phyloP scores from a whole-genome alignment of 805 yeast species.

The Phaffomyces antillensis region DNA sequence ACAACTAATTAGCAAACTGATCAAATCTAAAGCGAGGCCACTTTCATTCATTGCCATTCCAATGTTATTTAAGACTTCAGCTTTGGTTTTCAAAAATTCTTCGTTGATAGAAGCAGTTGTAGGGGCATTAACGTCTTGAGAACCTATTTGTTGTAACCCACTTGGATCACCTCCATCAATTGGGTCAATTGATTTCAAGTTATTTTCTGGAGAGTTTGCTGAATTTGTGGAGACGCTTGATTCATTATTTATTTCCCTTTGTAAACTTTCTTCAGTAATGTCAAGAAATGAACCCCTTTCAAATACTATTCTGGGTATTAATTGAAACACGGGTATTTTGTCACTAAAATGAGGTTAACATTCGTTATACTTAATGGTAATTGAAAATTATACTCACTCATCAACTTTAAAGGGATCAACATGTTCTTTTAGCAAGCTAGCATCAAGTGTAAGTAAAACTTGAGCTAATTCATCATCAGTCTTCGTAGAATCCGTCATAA shows the following conservation, averaged over 20 bases:
- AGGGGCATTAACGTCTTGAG: background rate
- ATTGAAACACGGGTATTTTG: constrained; percentile 40
- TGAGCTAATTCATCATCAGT: constrained; percentile 11
- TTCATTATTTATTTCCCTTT: constrained; percentile 17
- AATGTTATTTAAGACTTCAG: constrained; percentile 45
- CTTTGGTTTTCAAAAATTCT: constrained; percentile 42
- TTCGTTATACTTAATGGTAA: background rate
- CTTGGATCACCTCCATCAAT: too few relatives aligned
- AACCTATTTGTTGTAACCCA: too few relatives aligned
- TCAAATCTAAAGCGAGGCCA: constrained; percentile 79
- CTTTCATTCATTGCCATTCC: constrained; percentile 80
- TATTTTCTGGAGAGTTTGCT: too few relatives aligned
- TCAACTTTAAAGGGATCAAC: constrained; percentile 18
- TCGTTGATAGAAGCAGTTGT: constrained; percentile 16
- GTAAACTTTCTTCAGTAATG: constrained; percentile 45
- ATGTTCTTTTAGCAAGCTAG: constrained; percentile 20
- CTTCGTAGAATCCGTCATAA: background rate
- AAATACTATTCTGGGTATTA: constrained; percentile 51
- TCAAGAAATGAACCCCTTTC: constrained; percentile 53
- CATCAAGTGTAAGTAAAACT: constrained; percentile 17
- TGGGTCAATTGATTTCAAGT: background rate
- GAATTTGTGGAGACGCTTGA: too few relatives aligned
- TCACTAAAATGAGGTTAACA: constrained; percentile 10
- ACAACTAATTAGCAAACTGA: constrained; percentile 73
- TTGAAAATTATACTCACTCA: constrained; percentile 13